Conservation (phyloP, 2,329 filamentous ascomycete genomes). For the Colletotrichum sp. region DNA sequence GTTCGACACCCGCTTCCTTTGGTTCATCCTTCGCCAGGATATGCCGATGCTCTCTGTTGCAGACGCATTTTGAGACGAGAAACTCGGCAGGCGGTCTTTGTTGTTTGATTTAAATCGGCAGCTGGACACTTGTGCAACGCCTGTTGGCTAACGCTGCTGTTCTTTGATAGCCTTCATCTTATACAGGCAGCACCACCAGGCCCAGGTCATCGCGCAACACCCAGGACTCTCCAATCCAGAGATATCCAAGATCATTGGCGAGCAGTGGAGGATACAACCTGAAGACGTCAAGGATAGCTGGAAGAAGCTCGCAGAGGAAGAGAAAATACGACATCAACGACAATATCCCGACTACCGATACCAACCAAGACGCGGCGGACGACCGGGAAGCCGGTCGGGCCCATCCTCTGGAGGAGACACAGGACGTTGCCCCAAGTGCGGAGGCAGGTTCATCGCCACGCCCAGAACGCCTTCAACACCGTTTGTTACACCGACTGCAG, state of each 20-base stretch:
- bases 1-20: constrained; percentile 29
- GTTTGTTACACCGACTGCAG: constrained; percentile 40
- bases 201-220: constrained; percentile 78
- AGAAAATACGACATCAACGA: constrained; percentile 86
- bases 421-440: constrained; percentile 73
- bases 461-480: constrained; percentile 63
- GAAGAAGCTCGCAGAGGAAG: constrained; percentile 90
- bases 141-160: constrained; percentile 27
- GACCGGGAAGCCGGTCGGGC: constrained; percentile 34
- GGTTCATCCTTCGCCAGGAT: constrained; percentile 8
- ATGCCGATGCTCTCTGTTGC: constrained; percentile 3
- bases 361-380: constrained; percentile 75
- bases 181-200: constrained; percentile 92
- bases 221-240: constrained; percentile 94
- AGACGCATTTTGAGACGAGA: not conserved
- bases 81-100: constrained; percentile 5
- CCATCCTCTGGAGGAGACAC: constrained; percentile 51
- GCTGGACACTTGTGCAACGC: constrained; percentile 4
- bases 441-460: constrained; percentile 69
- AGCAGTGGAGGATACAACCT: constrained; percentile 84
- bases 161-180: constrained; percentile 84
- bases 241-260: constrained; percentile 95
- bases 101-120: constrained; percentile 9
- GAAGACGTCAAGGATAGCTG: constrained; percentile 81
- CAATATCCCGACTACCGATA: constrained; percentile 96